Evolutionary conservation across 257 asterid genomes (phyloP).

Genomic region (Salvia splendens): DNA sequence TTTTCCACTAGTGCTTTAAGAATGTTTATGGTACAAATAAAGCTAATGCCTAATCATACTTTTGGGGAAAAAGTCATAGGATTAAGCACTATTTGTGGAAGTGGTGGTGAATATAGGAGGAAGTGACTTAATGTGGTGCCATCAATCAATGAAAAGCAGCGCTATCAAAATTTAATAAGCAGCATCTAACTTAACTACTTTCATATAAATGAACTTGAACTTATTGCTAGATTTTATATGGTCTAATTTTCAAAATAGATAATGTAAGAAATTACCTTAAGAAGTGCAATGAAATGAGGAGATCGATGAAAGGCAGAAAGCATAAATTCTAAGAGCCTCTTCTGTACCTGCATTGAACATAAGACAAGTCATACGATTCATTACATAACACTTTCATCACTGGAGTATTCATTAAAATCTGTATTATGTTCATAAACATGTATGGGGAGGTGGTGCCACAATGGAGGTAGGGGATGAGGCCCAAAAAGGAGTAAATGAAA

Average conservation of each 20-base stretch:
- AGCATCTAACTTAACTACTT: background rate
- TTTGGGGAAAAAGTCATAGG: background rate
- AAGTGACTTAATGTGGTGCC: background rate
- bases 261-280: constrained; percentile 58
- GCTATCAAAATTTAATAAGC: background rate
- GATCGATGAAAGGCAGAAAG: constrained; percentile 79
- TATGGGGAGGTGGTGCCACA: background rate
- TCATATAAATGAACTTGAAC: background rate
- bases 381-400: constrained; percentile 20
- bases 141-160: background rate
- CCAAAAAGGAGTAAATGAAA: background rate
- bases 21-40: background rate
- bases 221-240: background rate
- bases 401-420: background rate
- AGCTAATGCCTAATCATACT: background rate
- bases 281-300: constrained; percentile 80
- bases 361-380: constrained; percentile 29
- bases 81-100: background rate
- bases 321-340: constrained; percentile 83
- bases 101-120: background rate
- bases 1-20: background rate
- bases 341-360: constrained; percentile 62
- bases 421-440: constrained; percentile 1
- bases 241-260: background rate
- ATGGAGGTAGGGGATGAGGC: background rate